phyloP scores from a whole-genome alignment of 2,329 filamentous ascomycete species.

The Diaporthe nobilis region DNA sequence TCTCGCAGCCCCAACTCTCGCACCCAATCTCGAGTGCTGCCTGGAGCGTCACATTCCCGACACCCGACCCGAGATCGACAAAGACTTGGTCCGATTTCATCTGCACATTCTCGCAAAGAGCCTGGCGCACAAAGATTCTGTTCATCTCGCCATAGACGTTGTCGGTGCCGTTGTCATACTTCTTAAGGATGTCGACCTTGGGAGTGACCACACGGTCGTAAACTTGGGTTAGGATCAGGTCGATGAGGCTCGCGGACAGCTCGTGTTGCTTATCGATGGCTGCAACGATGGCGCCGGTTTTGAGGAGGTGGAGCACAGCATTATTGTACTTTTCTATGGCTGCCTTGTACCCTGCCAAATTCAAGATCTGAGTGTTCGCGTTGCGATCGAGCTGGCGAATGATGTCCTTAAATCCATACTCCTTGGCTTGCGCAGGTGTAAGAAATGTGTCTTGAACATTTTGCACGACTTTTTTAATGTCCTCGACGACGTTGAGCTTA shows the following conservation, averaged over 20 bases:
- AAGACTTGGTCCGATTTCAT: conserved; percentile 90
- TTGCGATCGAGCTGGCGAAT: conserved; percentile 84
- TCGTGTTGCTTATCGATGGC: conserved; percentile 79
- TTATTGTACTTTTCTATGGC: conserved; percentile 85
- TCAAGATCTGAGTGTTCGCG: conserved; percentile 74
- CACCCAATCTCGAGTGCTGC: conserved; percentile 94
- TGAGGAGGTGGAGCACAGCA: conserved; percentile 74
- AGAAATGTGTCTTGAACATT: conserved; percentile 84
- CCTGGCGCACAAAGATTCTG: conserved; percentile 84
- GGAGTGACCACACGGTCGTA: conserved; percentile 95
- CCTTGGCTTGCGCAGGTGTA: conserved; percentile 74
- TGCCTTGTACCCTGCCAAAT: conserved; percentile 77
- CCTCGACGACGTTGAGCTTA: conserved; percentile 81
- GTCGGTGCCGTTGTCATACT: conserved; percentile 91
- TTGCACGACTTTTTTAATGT: conserved; percentile 79
- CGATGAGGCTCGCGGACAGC: conserved; percentile 79
- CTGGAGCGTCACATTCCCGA: conserved; percentile 95
- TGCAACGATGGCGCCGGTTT: conserved; percentile 78
- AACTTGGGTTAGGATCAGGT: conserved; percentile 87
- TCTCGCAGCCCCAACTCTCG: conserved; percentile 96
- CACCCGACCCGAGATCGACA: conserved; percentile 94
- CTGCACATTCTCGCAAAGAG: conserved; percentile 81
- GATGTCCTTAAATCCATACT: conserved; percentile 75
- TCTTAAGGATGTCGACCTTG: conserved; percentile 84
- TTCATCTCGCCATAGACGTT: conserved; percentile 96